phyloP scores from a whole-genome alignment of 768 basidiomycete species.

The Thelephora aurantiotincta region DNA sequence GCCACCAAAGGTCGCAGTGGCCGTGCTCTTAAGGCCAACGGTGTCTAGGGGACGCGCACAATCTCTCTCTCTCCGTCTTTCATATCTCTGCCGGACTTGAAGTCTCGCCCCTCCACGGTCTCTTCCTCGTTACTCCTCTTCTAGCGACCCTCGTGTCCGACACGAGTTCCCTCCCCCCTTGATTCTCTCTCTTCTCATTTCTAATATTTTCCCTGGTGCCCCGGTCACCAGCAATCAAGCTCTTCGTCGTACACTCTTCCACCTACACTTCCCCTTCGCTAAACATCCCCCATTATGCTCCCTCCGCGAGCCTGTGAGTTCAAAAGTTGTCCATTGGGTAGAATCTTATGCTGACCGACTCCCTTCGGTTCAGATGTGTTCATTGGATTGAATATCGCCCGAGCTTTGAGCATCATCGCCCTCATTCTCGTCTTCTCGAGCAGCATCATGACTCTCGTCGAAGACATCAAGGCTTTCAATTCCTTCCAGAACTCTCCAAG shows the following conservation, averaged over 20 bases:
- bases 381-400: constrained; percentile 67
- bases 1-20: too few relatives aligned
- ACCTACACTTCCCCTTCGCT: neutral
- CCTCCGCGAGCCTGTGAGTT: constrained; percentile 35
- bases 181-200: neutral
- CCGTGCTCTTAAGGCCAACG: too few relatives aligned
- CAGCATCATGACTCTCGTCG: constrained; percentile 60
- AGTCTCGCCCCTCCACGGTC: neutral
- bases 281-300: constrained; percentile 17
- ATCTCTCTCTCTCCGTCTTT: neutral
- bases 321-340: neutral
- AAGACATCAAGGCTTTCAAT: constrained; percentile 67
- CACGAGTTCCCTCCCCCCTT: neutral
- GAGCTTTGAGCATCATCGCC: constrained; percentile 65
- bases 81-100: neutral
- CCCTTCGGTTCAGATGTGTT: constrained; percentile 32
- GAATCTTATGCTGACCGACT: neutral
- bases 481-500: constrained; percentile 28
- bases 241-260: neutral
- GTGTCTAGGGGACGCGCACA: too few relatives aligned
- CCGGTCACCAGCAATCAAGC: neutral
- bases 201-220: neutral
- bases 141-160: neutral
- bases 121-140: neutral
- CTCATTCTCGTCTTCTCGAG: constrained; percentile 71